Evolutionary conservation across 1,139 yeast genomes (phyloP), one percentile per base, ranked within the genome.

Genomic region (Sugiyamaella xylanicola): DNA sequence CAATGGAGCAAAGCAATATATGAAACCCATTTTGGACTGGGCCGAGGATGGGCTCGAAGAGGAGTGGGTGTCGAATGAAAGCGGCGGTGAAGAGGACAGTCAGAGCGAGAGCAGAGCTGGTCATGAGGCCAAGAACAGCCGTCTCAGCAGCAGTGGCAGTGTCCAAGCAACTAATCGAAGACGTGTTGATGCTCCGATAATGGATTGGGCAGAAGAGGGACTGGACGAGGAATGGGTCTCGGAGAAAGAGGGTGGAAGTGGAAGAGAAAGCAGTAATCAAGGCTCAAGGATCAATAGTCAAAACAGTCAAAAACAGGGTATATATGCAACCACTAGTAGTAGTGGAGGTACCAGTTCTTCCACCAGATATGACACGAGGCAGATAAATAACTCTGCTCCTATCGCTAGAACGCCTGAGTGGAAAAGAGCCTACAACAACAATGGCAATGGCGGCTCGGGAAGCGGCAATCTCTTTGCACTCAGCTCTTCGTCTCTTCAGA

Each of bases 361-460:
- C n/a, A n/a, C n/a, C n/a, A n/a, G n/a, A n/a, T 45, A 15, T 25
- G 37, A 51, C 42, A 54, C 57, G 8, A 54, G 54, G 20, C 36
- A 32, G 36, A 19, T 41, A 40, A 57, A 53, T 41, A 19, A 29
- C 20, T 22, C 36, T 19, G 37, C 15, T 32, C 50, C 56, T 29
- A 41, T 21, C 13, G 45, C 22, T 19, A 37, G 45, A 8, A 55
- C 58, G 8, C 59, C 60, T 4, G 56, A 57, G 45, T 59, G 60
- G 58, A 57, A 57, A 43, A 50, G 54, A 19, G 58, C 57, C 17
- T 44, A 51, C 19, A 45, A 42, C 11, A 39, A 40, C 25, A 40
- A 40, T n/a, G 27, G 27, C 13, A 40, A 5, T 27, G 41, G 41
- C 19, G 22, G 35, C 15, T 11, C 11, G 22, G 46, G 27, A 7